These are phyloP conservation scores for Hymenoscyphus fructigenus DNA, from an alignment of 2,329 filamentous ascomycete genomes.

Conservation along the genomic window DNA sequence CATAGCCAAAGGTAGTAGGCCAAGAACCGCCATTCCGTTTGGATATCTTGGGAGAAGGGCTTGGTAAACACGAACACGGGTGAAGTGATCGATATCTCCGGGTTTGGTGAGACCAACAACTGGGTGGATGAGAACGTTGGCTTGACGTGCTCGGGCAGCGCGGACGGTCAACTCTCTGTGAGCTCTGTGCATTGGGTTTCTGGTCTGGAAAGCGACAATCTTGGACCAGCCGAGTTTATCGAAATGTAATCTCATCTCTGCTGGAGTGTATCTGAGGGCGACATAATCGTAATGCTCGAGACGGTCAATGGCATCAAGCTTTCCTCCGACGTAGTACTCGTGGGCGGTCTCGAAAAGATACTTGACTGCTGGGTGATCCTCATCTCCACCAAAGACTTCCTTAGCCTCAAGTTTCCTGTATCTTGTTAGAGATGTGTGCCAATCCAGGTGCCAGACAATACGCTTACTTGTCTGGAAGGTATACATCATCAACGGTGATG, in stretches of 20 bases:
- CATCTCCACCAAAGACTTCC: constrained; percentile 89
- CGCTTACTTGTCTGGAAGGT: constrained; percentile 88
- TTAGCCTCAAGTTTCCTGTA: constrained; percentile 81
- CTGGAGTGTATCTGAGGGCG: constrained; percentile 88
- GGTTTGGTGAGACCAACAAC: constrained; percentile 98
- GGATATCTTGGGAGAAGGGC: constrained; percentile 94
- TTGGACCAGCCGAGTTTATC: constrained; percentile 99
- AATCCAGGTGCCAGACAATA: not conserved
- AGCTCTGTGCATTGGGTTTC: constrained; percentile 99
- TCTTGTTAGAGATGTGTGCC: constrained; percentile 14
- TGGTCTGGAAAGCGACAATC: constrained; percentile 98
- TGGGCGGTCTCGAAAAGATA: constrained; percentile 79
- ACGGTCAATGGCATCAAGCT: constrained; percentile 91
- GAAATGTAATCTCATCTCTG: constrained; percentile 93
- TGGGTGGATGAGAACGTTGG: constrained; percentile 98
- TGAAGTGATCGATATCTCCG: constrained; percentile 99
- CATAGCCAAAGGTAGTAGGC: constrained; percentile 94
- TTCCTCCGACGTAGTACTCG: constrained; percentile 93
- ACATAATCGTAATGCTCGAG: constrained; percentile 99
- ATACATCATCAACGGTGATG: constrained; percentile 91
- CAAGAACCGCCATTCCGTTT: constrained; percentile 97
- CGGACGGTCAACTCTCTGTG: constrained; percentile 97
- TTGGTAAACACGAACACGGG: constrained; percentile 97
- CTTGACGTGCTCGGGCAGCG: constrained; percentile 90
- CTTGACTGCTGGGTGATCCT: constrained; percentile 88